A percentile compares a stretch with the other conserved stretches of the same genome.
These are phyloP conservation scores for Takakia lepidozioides DNA, from an alignment of 225 moss, liverwort and hornwort genomes.

Conservation along the genomic window DNA sequence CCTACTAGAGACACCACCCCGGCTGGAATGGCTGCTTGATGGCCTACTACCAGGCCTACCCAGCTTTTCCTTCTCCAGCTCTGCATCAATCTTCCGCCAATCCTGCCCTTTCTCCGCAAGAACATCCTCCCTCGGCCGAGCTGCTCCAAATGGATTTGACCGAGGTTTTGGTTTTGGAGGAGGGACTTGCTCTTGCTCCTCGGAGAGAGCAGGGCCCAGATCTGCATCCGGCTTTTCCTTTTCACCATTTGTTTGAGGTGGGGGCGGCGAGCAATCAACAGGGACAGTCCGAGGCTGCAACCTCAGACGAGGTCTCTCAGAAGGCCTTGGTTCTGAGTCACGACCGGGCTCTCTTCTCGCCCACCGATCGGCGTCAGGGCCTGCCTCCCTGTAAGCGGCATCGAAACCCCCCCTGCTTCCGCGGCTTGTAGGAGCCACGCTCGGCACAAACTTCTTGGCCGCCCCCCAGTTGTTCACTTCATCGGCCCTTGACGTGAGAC, in stretches of 20 bases:
- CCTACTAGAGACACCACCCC: no score
- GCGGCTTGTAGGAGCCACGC: constrained; percentile 35
- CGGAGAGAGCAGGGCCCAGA: constrained; percentile 12
- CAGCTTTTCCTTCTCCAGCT: constrained; percentile 60
- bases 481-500: constrained; percentile 68
- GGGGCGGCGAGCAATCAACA: constrained; percentile 33
- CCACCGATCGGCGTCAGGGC: constrained; percentile 80
- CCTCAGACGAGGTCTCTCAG: constrained; percentile 71
- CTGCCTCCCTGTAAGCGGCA: constrained; percentile 65
- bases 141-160: constrained; percentile 69
- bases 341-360: constrained; percentile 44
- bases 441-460: constrained; percentile 76
- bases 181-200: constrained; percentile 26
- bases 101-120: constrained; percentile 97
- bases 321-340: constrained; percentile 40
- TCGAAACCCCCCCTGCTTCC: constrained; percentile 51
- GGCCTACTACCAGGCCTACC: constrained; percentile 80
- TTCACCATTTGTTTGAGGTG: constrained; percentile 46
- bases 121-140: constrained; percentile 87
- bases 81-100: constrained; percentile 88
- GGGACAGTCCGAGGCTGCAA: constrained; percentile 64
- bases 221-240: constrained; percentile 37
- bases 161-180: constrained; percentile 58
- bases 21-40: constrained; percentile 32
- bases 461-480: constrained; percentile 92